phyloP scores from a whole-genome alignment of 495 filamentous ascomycete genomes.

The Cercophora newfieldiana region DNA sequence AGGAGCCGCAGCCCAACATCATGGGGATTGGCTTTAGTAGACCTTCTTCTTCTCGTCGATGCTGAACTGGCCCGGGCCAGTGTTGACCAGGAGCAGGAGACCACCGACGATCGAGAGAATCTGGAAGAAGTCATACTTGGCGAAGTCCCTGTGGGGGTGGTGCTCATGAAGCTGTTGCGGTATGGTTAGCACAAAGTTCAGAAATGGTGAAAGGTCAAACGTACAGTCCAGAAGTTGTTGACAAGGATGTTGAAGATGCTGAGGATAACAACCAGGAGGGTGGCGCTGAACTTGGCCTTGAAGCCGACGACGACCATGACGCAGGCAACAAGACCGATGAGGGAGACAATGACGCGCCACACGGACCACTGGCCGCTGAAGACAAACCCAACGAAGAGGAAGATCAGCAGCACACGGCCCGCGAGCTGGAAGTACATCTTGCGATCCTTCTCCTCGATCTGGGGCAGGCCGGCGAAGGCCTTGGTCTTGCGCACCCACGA shows the following conservation, averaged over 20 bases:
- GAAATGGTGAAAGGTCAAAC: slow-evolving; percentile 34
- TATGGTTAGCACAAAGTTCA: slow-evolving; percentile 21
- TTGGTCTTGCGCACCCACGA: slow-evolving; percentile 97
- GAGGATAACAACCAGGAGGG: slow-evolving; percentile 87
- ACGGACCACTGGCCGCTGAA: slow-evolving; percentile 92
- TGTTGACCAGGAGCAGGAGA: slow-evolving; percentile 93
- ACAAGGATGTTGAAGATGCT: slow-evolving; percentile 95
- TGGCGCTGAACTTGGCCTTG: slow-evolving; percentile 98
- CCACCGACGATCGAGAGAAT: slow-evolving; percentile 98
- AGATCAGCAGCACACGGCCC: slow-evolving; percentile 92
- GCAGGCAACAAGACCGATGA: slow-evolving; percentile 85
- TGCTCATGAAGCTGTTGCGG: slow-evolving; percentile 81
- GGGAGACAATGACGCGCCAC: slow-evolving; percentile 76
- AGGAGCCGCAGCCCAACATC: neutral
- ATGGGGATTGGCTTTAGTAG: slow-evolving; percentile 60
- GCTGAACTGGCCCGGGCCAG: slow-evolving; percentile 94
- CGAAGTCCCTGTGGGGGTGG: slow-evolving; percentile 99
- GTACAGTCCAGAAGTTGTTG: slow-evolving; percentile 99
- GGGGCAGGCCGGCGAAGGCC: slow-evolving; percentile 89
- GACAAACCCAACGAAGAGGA: slow-evolving; percentile 94
- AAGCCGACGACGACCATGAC: slow-evolving; percentile 99
- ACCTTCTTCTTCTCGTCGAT: slow-evolving; percentile 99
- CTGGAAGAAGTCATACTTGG: slow-evolving; percentile 99
- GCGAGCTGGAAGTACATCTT: slow-evolving; percentile 99
- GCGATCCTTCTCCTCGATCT: slow-evolving; percentile 96